Evolutionary conservation across 1,284 basidiomycete species (phyloP), one percentile per base, ranked within the genome.

Genomic region (Termitomyces sp.): DNA sequence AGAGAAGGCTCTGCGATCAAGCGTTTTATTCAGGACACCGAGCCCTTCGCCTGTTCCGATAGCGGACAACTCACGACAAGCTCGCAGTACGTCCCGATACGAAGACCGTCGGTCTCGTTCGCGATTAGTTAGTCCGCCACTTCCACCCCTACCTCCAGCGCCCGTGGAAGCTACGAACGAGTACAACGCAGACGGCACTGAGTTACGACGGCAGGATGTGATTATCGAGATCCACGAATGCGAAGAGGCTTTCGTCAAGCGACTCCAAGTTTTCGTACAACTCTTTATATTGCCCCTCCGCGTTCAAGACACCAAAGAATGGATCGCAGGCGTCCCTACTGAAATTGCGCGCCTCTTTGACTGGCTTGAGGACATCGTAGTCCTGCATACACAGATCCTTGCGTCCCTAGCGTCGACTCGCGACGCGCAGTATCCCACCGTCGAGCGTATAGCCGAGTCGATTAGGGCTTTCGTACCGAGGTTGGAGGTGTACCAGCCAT

Each of bases 401-500:
- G 71, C 76, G 1, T 70, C 79, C 0, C 68, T 92, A 50, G 72
- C 78, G 24, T 64, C 73, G 4, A 69, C 76, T 36, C 74, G 74
- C 50, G 66, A 75, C 55, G 64, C 70, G 50, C 73, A 82, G 58
- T 67, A 73, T 45, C 72, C 78, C 1, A 67, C 81, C 13, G 73
- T 85, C 4, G 68, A 70, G 55, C 64, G 72, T 17, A 71, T 93
- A 26, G 83, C 88, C 7, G 79, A 82, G 5, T 68, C 74, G 1
- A 69, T 94, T 26, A 73, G 80, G 17, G 65, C 69, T 1, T 87
- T 88, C 65, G 76, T 93, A 15, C 72, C 79, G 0, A 77, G 76
- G 45, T 70, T 94, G 38, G 88, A 93, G 65, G 79, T 90, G 3
- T 91, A 96, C 65, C 90, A 93, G 67, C 86, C 89, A 10, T 96